Percentiles rank a stretch among this genome's conserved stretches.
Conservation (phyloP, 1,284 basidiomycete genomes). For the Cutaneotrichosporon sp. region DNA sequence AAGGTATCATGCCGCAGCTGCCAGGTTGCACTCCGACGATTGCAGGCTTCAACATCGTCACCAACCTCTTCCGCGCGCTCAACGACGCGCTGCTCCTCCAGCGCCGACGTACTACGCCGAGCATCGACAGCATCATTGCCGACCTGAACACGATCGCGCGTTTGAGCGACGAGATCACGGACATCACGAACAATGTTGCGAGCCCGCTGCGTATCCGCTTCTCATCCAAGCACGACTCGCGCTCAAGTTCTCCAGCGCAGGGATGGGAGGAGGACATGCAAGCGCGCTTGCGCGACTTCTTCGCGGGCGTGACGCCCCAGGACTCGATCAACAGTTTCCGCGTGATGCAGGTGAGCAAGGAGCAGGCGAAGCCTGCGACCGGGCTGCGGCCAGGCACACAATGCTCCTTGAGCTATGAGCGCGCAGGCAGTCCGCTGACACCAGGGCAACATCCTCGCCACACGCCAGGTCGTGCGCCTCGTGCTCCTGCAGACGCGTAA, state of each 20-base stretch:
- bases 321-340: conserved; percentile 40
- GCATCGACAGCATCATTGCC: conserved; percentile 38
- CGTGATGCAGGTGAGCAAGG: conserved; percentile 40
- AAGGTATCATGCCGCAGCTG: conserved; percentile 44
- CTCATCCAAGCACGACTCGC: conserved; percentile 30
- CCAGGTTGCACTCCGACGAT: conserved; percentile 40
- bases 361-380: neutral
- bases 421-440: neutral
- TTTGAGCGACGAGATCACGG: conserved; percentile 34
- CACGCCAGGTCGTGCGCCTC: conserved; percentile 43
- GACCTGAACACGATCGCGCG: conserved; percentile 41
- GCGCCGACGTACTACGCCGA: conserved; percentile 34
- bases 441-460: conserved; percentile 48
- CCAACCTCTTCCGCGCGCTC: conserved; percentile 45
- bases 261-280: conserved; percentile 46
- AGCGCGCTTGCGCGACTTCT: conserved; percentile 38
- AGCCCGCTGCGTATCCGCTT: conserved; percentile 33
- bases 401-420: neutral
- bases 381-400: neutral
- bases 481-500: conserved; percentile 44
- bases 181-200: conserved; percentile 30
- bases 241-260: conserved; percentile 28
- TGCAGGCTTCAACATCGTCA: conserved; percentile 47
- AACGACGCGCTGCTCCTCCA: conserved; percentile 44
- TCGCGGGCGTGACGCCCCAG: conserved; percentile 27